Base-by-base conservation (phyloP, 2,329 filamentous ascomycete genomes). In the Colletotrichum sp. region DNA sequence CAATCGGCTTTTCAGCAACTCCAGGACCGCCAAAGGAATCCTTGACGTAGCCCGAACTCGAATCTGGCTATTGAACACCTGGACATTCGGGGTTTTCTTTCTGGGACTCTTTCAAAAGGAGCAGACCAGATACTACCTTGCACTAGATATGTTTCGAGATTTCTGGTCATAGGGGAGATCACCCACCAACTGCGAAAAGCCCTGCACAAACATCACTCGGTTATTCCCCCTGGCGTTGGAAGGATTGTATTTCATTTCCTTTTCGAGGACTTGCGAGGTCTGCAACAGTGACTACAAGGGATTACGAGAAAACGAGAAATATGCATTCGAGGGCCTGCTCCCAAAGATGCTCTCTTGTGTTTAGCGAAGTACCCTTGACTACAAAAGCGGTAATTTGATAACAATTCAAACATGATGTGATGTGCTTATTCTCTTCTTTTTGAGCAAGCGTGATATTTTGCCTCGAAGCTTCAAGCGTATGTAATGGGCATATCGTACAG, bases 221-320 rank as follows among this genome's bases (percentile, higher is more conserved):
- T 59, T 73, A 73, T 75, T 75, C 70, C 73, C 55, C 28, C 28
- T 34, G 73, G 73, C 73, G 64, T 73, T 66, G 21, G 38, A 67
- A 43, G 55, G 66, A 32, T 58, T 70, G n/a, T 64, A 34, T 16
- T 65, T 5, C 56, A 13, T 55, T 52, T 69, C 59, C 48, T 28
- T 34, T 71, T 70, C 38, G 30, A 56, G 69, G 38, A 59, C 30
- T 34, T 38, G 48, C 65, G 38, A 56, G 63, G 34, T 28, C 58
- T 73, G 63, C 56, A 30, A 52, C 28, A 75, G 69, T 71, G 73
- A 73, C 58, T 34, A 69, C 48, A 64, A 75, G 48, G 48, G 58
- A 58, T 69, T 64, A 69, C 21, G 73, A 73, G 73, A 59, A 75
- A 73, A 75, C 58, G 73, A 75, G 58, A 59, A 58, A 43, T 24